A percentile compares a stretch with the other conserved stretches of the same genome.
Conservation (phyloP, 2,329 filamentous ascomycete species). For the Tolypocladium ovalisporum region DNA sequence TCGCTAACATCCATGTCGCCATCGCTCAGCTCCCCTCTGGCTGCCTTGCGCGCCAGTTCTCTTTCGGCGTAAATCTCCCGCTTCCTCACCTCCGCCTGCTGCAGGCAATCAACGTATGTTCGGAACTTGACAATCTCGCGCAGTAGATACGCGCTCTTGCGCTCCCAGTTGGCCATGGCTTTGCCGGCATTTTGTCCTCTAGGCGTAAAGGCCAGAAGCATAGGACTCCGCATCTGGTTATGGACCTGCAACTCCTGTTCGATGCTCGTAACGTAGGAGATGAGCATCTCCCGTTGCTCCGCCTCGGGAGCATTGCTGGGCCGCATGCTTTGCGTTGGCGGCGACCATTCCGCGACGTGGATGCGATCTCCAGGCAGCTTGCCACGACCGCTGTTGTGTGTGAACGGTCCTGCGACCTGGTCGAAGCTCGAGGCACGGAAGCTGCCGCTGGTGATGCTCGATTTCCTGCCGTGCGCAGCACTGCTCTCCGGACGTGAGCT, state of each 20-base stretch:
- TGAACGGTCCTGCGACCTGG: constrained; percentile 40
- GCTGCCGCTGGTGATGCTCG: constrained; percentile 39
- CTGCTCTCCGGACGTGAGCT: constrained; percentile 41
- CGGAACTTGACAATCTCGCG: constrained; percentile 94
- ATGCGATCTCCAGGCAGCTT: constrained; percentile 78
- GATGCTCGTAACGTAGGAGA: constrained; percentile 71
- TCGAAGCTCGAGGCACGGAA: constrained; percentile 51
- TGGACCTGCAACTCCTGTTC: constrained; percentile 79
- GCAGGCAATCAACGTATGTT: constrained; percentile 83
- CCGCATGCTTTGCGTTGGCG: constrained; percentile 83
- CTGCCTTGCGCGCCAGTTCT: constrained; percentile 37
- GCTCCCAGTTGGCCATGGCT: constrained; percentile 95
- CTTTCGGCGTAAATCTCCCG: constrained; percentile 58
- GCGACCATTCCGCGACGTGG: constrained; percentile 76
- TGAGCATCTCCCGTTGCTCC: constrained; percentile 68
- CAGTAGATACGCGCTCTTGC: constrained; percentile 83
- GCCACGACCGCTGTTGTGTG: constrained; percentile 34
- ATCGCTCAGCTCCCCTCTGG: constrained; percentile 33
- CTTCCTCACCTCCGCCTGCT: constrained; percentile 58
- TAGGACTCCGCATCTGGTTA: constrained; percentile 76
- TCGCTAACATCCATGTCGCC: constrained; percentile 23
- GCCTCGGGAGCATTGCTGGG: constrained; percentile 66
- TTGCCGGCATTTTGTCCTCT: constrained; percentile 69
- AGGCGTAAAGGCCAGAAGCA: constrained; percentile 82
- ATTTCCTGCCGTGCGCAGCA: constrained; percentile 26